Evolutionary conservation across 345 rosid species (phyloP), one percentile per base, ranked within the genome.

Genomic region (Camelina sativa): DNA sequence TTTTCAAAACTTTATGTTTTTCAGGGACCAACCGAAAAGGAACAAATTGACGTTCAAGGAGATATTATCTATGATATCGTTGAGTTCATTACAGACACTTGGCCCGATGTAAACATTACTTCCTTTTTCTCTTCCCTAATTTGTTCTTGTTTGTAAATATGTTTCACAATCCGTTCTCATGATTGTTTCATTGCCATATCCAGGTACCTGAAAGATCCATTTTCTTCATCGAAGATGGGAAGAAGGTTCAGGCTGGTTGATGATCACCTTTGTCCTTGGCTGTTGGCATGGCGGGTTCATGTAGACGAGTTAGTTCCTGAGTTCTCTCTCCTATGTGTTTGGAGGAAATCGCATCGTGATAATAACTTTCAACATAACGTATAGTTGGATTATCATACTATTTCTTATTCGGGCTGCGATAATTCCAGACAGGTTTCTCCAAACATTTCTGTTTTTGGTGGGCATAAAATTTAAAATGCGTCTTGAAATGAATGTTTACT

Each of bases 41-140:
- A 94, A 74, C 98, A 94, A 62, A 91, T 94, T 68, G 98, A 94
- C 69, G 97, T 94, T 65, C 98, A 94, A 88, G 98, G 98, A 77
- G 98, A 94, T 82, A 90, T 94, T 71, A 74, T 93, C 30, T 87
- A 86, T 63, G 97, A 90, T 55, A 85, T 94, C 58, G 95, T 91
- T 84, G 95, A 88, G 43, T 90, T 86, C 77, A 83, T 92, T 55
- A 88, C 96, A 44, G 94, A 88, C 66, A 90, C 91, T 57, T 92
- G 98, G 98, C 90, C 91, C 13, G 91, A 85, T 67, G 98, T 92
- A 88, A 88, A 86, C 71, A 68, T 51, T 3, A 5, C 67, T 47
- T 35, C 72, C 62, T 34, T 41, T 19, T 30, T 13, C n/a, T 43
- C n/a, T 12, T 43, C 16, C 0, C 9, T 40, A 40, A 40, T n/a